Percentiles rank a stretch among this genome's conserved stretches.
phyloP scores from a whole-genome alignment of 2,329 filamentous ascomycete genomes.

The Coniella lustricola region DNA sequence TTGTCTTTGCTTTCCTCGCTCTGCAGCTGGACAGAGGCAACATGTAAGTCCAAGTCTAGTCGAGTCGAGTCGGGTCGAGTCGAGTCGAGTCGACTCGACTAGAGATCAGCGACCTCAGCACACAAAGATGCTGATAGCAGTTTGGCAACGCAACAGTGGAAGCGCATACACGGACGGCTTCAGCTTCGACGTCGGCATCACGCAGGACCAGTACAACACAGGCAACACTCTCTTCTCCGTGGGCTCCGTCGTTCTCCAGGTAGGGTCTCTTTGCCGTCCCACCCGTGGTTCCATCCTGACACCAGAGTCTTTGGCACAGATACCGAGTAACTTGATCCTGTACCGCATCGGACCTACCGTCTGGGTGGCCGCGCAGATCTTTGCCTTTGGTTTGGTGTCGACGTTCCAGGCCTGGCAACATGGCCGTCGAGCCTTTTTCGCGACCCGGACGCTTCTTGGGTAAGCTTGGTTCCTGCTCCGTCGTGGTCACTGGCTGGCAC shows the following conservation, averaged over 20 bases:
- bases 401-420: constrained; percentile 34
- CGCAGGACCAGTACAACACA: constrained; percentile 44
- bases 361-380: constrained; percentile 31
- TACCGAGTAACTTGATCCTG: constrained; percentile 23
- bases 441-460: constrained; percentile 32
- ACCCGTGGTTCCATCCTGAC: too few species aligned
- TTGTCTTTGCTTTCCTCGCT: constrained; percentile 14
- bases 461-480: constrained; percentile 8
- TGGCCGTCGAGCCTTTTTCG: constrained; percentile 29
- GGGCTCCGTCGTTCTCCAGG: constrained; percentile 40
- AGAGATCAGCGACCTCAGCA: too few species aligned
- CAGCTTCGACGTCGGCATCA: constrained; percentile 39
- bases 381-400: constrained; percentile 30
- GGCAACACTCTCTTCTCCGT: constrained; percentile 44
- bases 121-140: too few species aligned
- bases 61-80: too few species aligned
- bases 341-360: constrained; percentile 27
- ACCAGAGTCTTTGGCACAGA: neutral
- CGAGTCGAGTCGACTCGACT: too few species aligned
- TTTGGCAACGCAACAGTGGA: constrained; percentile 19
- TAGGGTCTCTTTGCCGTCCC: neutral
- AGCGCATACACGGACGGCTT: constrained; percentile 47
- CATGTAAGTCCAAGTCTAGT: constrained; percentile 1
- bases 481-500: constrained; percentile 5
- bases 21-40: constrained; percentile 16